Base-by-base conservation (phyloP, 331 rosid genomes). In the Malus hybrid region DNA sequence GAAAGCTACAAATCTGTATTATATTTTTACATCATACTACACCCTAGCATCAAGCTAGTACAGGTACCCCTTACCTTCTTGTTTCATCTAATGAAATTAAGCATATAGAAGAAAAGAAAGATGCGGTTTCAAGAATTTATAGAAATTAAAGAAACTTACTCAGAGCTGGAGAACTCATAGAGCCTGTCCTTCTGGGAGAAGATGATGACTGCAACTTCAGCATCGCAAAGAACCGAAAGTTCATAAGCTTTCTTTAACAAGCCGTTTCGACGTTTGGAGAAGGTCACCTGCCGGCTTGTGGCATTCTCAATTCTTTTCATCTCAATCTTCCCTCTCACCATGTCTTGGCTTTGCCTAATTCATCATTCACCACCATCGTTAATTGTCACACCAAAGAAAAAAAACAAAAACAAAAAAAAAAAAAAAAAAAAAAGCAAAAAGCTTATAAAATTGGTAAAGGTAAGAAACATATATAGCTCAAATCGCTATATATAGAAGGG, bases 261-360 rank as follows among this genome's bases (percentile, higher is more conserved):
- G 24, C 24, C 24, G 24, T 24, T 24, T 24, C 24, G 24, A 24
- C 24, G 24, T 24, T 24, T 24, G 24, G 24, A 24, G 24, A 24
- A 24, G 24, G 24, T 24, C 24, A 24, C 24, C 24, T 24, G 24
- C 24, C 24, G 24, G 24, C 24, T 24, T 24, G 24, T 24, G 24
- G 24, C 24, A 24, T 24, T 24, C 24, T 24, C 24, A 24, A 24
- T 24, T 24, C 24, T 24, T 24, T 24, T 24, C 24, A 24, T 24
- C 82, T 87, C 77, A 60, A 87, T 73, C 79, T 87, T 87, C 36
- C 91, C 91, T 74, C 91, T 87, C 87, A 80, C 88, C 91, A 87
- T 87, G 20, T 78, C 71, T 11, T 42, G 10, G 48, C 76, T 69
- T n/a, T 13, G n/a, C 19, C 44, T 12, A 66, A 32, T 71, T 46